These are phyloP conservation scores for Huntiella decipiens DNA, from an alignment of 2,329 filamentous ascomycete genomes.

Conservation along the genomic window DNA sequence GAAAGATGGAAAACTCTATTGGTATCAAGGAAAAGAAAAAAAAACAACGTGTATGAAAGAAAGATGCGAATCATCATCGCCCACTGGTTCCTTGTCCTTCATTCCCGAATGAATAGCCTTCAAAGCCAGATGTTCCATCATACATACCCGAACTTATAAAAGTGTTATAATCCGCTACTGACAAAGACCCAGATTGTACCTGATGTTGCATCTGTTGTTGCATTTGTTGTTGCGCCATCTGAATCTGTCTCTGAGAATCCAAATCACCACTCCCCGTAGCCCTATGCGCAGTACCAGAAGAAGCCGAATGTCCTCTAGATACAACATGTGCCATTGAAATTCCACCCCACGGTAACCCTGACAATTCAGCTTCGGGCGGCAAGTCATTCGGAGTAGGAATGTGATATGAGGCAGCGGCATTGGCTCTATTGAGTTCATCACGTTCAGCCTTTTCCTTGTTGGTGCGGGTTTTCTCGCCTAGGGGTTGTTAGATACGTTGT, in stretches of 20 bases:
- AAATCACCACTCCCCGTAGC: background rate
- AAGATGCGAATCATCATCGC: too few relatives aligned
- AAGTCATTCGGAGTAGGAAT: slow-evolving; percentile 40
- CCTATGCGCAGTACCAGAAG: slow-evolving; percentile 22
- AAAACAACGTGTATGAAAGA: too few relatives aligned
- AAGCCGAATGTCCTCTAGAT: slow-evolving; percentile 29
- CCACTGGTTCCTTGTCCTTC: too few relatives aligned
- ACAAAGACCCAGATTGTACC: too few relatives aligned
- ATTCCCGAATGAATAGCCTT: background rate
- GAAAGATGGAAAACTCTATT: too few relatives aligned
- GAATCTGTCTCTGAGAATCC: too few relatives aligned
- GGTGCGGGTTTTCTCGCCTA: slow-evolving; percentile 52
- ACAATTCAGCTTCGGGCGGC: slow-evolving; percentile 28
- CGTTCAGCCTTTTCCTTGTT: slow-evolving; percentile 47
- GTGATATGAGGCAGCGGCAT: slow-evolving; percentile 45
- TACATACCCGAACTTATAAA: background rate
- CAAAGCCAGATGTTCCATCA: background rate
- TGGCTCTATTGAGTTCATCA: slow-evolving; percentile 41
- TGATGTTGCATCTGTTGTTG: background rate
- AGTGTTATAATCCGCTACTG: too few relatives aligned
- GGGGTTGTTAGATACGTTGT: background rate
- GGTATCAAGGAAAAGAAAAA: too few relatives aligned
- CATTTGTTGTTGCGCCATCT: background rate
- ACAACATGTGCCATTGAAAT: slow-evolving; percentile 40
- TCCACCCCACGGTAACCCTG: slow-evolving; percentile 55